Evolutionary conservation across 306 rosid species (phyloP).

Genomic region (Hippophae tibetana): DNA sequence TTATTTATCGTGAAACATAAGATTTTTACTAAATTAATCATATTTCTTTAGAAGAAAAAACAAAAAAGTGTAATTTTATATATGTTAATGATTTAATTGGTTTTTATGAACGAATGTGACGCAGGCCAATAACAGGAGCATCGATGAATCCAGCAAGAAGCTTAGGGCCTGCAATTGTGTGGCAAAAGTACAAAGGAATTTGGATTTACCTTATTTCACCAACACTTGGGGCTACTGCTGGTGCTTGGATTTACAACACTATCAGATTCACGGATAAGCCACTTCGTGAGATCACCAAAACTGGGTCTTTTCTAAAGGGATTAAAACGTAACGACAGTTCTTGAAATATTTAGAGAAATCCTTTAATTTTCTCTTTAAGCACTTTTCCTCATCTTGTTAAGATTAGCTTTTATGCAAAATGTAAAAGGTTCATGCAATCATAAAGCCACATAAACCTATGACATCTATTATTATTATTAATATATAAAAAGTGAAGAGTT

Average conservation of each 20-base stretch:
- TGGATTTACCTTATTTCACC: conserved; percentile 66
- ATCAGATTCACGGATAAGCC: conserved; percentile 60
- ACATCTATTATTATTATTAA: too few species aligned
- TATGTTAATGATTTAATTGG: neutral
- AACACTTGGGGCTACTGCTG: conserved; percentile 41
- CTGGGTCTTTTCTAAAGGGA: conserved; percentile 44
- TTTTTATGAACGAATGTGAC: neutral
- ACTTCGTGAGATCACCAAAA: conserved; percentile 50
- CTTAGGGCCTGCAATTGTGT: conserved; percentile 66
- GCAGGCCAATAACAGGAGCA: conserved; percentile 77
- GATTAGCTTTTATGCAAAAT: too few species aligned
- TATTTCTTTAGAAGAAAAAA: neutral
- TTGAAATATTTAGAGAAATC: neutral
- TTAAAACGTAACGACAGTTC: neutral
- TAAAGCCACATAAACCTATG: too few species aligned
- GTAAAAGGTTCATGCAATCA: too few species aligned
- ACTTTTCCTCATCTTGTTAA: too few species aligned
- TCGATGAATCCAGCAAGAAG: conserved; percentile 93
- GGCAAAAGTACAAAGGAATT: conserved; percentile 29
- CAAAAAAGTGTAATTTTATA: neutral
- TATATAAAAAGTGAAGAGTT: too few species aligned
- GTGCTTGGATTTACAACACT: conserved; percentile 55
- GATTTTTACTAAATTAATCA: neutral
- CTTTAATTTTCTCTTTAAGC: neutral
- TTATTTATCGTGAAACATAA: too few species aligned